Base-by-base conservation (phyloP, 208 protist genomes). In the Crithidia sp. region DNA sequence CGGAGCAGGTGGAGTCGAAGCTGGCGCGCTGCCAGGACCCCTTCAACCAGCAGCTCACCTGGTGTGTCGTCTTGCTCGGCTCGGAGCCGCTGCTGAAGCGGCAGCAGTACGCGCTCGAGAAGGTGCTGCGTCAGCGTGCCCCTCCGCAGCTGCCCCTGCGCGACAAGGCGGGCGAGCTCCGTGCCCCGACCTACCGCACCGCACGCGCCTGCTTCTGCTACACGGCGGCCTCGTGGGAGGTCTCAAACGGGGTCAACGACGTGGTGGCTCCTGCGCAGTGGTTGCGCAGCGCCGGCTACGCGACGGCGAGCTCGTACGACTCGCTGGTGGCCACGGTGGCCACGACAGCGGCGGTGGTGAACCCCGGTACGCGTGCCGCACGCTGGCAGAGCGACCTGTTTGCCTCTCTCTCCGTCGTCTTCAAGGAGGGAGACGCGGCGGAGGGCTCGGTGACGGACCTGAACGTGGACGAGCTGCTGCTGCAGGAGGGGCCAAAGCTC, bases 361-460 rank as follows among this genome's bases (percentile, higher is more conserved):
- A 71, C n/a, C 55, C 82, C 5, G 53, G 60, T 28, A 86, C 64
- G 53, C 82, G 77, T 63, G 59, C 50, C 6, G 78, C 89, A 17
- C 85, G 89, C 17, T 96, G 89, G 69, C 89, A 93, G 71, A 92
- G 82, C 57, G 92, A 96, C 69, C 81, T 94, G 28, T 77, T 83
- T 52, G 56, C 72, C 45, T 77, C 89, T 19, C 71, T 94, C 28
- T 41, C 52, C n/a, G 65, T 77, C 13, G 67, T 88, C 14, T 96
- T 91, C 54, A 57, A 67, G 13, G 83, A 92, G 66, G 58, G 63
- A 14, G 53, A 74, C 19, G 54, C 71, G 58, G 64, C 67, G n/a
- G n/a, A 59, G 43, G 8, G 55, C 19, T 37, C 47, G 3, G 65
- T 59, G 5, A 52, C 40, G 7, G 55, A 17, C 54, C 7, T 65